phyloP scores from a whole-genome alignment of 495 filamentous ascomycete species.

The Talaromyces ruber region DNA sequence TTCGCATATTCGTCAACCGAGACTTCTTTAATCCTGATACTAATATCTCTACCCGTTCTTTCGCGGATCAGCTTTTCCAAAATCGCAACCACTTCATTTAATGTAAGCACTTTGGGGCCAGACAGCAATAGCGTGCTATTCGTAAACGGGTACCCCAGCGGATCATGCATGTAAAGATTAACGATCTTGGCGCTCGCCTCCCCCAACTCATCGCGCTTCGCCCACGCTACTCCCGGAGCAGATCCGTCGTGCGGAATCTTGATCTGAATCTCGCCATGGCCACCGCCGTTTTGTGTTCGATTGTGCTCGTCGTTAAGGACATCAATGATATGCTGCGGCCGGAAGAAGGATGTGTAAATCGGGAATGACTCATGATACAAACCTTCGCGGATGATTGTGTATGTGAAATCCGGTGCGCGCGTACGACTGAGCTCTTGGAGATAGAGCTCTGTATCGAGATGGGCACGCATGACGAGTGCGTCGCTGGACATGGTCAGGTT shows the following conservation, averaged over 20 bases:
- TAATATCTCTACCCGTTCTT: slow-evolving; percentile 14
- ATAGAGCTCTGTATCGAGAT: slow-evolving; percentile 54
- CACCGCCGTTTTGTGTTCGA: neutral
- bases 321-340: slow-evolving; percentile 17
- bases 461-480: slow-evolving; percentile 60
- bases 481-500: slow-evolving; percentile 30
- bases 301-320: slow-evolving; percentile 1
- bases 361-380: slow-evolving; percentile 62
- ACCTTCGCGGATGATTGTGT: slow-evolving; percentile 52
- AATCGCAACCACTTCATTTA: slow-evolving; percentile 30
- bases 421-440: slow-evolving; percentile 26
- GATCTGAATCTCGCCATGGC: slow-evolving; percentile 19
- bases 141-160: slow-evolving; percentile 16
- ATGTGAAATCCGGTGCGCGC: slow-evolving; percentile 18
- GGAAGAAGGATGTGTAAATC: slow-evolving; percentile 58
- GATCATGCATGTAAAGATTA: slow-evolving; percentile 12
- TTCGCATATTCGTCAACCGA: slow-evolving; percentile 31
- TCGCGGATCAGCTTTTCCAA: slow-evolving; percentile 16
- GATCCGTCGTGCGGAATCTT: slow-evolving; percentile 40
- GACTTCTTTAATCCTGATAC: slow-evolving; percentile 15
- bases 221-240: slow-evolving; percentile 42
- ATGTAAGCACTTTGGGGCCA: slow-evolving; percentile 26
- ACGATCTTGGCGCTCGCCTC: slow-evolving; percentile 39
- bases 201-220: slow-evolving; percentile 41
- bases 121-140: slow-evolving; percentile 31